Base-by-base conservation (phyloP, 2,329 filamentous ascomycete species). In the Colletotrichum sidae region DNA sequence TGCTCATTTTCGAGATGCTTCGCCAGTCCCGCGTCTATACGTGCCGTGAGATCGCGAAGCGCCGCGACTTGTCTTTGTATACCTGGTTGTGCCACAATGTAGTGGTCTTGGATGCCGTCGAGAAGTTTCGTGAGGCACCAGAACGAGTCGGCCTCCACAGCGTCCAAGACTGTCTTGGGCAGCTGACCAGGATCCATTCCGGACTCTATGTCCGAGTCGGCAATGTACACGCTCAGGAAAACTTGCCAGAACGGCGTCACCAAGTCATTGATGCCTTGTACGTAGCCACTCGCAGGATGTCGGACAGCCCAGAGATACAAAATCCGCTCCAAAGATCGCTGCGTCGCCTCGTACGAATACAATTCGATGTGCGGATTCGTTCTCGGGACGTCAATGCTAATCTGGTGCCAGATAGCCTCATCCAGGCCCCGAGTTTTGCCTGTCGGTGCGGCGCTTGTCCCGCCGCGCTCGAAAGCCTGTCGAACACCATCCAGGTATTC, bases 31-130 rank as follows among this genome's bases (percentile, higher is more conserved):
- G 88, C 87, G 75, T 98, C 95, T 69, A 99, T 99, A 61, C 96
- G 86, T 57, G 92, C 91, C 1, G 95, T 97, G 41, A 99, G 85
- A 77, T 99, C 95, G 67, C 94, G 89, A 67, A 99, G 82, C 42
- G 93, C 93, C 39, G 91, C 87, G 39, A 99, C 96, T 76, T 99
- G 96, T 49, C 96, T 87, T 77, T 97, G 94, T 65, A 99, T 99
- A 1, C 96, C 96, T 6, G 96, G 96, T 75, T 99, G 96, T 6
- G 95, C 96, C 69, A 96, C 95, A 69, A 99, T 98, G 76, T 99
- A 99, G 75, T 99, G 97, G 76, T 99, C 96, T 77, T 99, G 96
- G 68, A 99, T 99, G 38, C 96, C 96, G 75, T 99, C 96, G n/a
- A 99, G 86, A 10, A 99, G 85, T 78, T 99, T 99, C 0, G 96